Percentiles rank a stretch among this genome's conserved stretches.
These are phyloP conservation scores for Angophora floribunda DNA, from an alignment of 345 rosid species.

Conservation along the genomic window DNA sequence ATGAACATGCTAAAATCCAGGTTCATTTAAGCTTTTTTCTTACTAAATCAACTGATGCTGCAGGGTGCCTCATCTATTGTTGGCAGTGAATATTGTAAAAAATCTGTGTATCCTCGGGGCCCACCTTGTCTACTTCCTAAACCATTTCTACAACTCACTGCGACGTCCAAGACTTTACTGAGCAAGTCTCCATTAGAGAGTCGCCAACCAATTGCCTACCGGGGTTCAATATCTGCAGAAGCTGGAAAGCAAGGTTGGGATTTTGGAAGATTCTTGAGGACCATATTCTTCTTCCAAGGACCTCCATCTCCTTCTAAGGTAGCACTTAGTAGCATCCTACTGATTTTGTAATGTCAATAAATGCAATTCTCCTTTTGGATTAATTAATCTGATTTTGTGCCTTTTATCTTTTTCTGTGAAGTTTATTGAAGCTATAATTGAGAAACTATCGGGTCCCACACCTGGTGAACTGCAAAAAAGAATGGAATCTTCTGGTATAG, in stretches of 20 bases:
- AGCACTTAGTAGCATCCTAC: background rate
- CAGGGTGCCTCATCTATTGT: slow-evolving; percentile 51
- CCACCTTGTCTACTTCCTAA: slow-evolving; percentile 48
- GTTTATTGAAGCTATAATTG: slow-evolving; percentile 59
- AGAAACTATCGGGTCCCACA: slow-evolving; percentile 47
- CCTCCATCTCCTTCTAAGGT: slow-evolving; percentile 89
- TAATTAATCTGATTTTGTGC: slow-evolving; percentile 3
- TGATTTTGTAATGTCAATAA: background rate
- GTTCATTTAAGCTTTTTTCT: background rate
- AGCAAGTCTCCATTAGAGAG: slow-evolving; percentile 14
- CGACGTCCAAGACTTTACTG: slow-evolving; percentile 11
- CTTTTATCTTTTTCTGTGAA: slow-evolving; percentile 13
- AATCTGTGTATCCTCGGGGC: slow-evolving; percentile 13
- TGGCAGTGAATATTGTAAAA: slow-evolving; percentile 16
- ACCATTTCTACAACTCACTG: slow-evolving; percentile 64
- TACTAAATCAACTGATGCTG: slow-evolving; percentile 17
- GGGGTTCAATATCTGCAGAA: slow-evolving; percentile 23
- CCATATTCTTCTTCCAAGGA: slow-evolving; percentile 74
- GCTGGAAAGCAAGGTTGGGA: slow-evolving; percentile 68
- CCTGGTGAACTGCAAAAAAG: slow-evolving; percentile 17
- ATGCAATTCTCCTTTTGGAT: background rate
- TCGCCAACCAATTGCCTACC: slow-evolving; percentile 12
- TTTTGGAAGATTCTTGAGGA: slow-evolving; percentile 78
- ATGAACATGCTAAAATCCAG: background rate
- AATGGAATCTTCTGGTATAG: slow-evolving; percentile 51